Evolutionary conservation across 352 stramenopile species (phyloP), one percentile per base, ranked within the genome.

Genomic region (Globisporangium yorkense): DNA sequence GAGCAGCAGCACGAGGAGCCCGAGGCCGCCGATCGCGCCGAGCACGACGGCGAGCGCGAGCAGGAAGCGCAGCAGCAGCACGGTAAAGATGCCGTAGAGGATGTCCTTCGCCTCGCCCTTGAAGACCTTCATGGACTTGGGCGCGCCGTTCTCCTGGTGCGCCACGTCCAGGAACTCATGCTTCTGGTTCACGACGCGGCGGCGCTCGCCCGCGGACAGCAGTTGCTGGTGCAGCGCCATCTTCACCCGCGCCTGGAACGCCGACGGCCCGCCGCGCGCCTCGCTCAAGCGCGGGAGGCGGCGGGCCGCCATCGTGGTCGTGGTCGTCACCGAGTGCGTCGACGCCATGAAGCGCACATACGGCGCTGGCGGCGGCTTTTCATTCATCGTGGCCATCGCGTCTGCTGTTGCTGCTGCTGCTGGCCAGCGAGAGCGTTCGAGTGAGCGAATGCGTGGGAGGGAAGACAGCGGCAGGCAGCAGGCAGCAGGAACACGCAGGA

Each of bases 91-190:
- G 56, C 74, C 72, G 58, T 73, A 73, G 49, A 87, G 62, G 29
- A 84, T 87, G 56, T 71, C 70, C 50, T 72, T 78, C 21, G 70
- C 76, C 51, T 87, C 66, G 31, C 74, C 76, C 20, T 72, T 78
- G 66, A 87, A 87, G 10, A 72, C 70, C 48, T 77, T 64, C 50
- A 87, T 76, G 24, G 74, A 84, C 66, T 84, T 78, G 51, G 67
- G 72, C 12, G 74, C 79, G 51, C 61, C 75, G 56, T 67, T 69
- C 49, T 79, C 74, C n/a, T 77, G 62, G 55, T 72, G 67, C 51
- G 72, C 51, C 31, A 75, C 56, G 40, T 75, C 63, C 50, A 66
- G 62, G 52, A 75, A 67, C 43, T 63, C 60, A 35, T 67, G 68
- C 50, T 67, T 68, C n/a, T 63, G 58, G 35, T 65, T 72, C 51